These are phyloP conservation scores for Podosphaera fusca DNA, from an alignment of 2,329 filamentous ascomycete species.

Conservation along the genomic window DNA sequence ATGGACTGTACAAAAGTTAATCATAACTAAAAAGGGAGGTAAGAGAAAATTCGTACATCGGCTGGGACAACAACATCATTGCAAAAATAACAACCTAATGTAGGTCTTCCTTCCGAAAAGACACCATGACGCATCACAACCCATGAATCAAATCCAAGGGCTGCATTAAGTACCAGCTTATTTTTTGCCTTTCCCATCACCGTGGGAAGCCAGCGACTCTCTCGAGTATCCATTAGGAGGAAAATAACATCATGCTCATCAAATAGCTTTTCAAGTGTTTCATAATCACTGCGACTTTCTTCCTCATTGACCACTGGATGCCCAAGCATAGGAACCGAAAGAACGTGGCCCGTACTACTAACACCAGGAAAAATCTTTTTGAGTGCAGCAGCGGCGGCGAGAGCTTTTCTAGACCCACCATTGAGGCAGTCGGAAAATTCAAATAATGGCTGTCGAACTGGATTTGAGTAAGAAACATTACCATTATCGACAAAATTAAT, in stretches of 20 bases:
- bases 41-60: slow-evolving; percentile 39
- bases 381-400: slow-evolving; percentile 56
- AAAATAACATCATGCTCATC: slow-evolving; percentile 80
- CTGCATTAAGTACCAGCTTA: slow-evolving; percentile 93
- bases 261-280: slow-evolving; percentile 50
- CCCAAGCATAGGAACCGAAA: slow-evolving; percentile 87
- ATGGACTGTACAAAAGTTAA: slow-evolving; percentile 39
- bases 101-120: slow-evolving; percentile 31
- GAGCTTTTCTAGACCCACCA: slow-evolving; percentile 67
- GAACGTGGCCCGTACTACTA: slow-evolving; percentile 52
- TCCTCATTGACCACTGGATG: slow-evolving; percentile 59
- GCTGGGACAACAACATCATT: slow-evolving; percentile 90
- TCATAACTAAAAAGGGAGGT: slow-evolving; percentile 58
- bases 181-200: slow-evolving; percentile 82
- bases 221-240: slow-evolving; percentile 87
- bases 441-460: slow-evolving; percentile 83
- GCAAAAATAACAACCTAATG: slow-evolving; percentile 92
- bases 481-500: slow-evolving; percentile 94
- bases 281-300: slow-evolving; percentile 50
- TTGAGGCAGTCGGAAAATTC: slow-evolving; percentile 70
- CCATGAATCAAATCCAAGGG: slow-evolving; percentile 86
- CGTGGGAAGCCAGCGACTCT: slow-evolving; percentile 86
- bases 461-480: slow-evolving; percentile 84
- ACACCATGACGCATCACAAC: slow-evolving; percentile 92
- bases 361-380: slow-evolving; percentile 79